These are phyloP conservation scores for Myxozyma melibiosi DNA, from an alignment of 805 yeast genomes.

Conservation along the genomic window DNA sequence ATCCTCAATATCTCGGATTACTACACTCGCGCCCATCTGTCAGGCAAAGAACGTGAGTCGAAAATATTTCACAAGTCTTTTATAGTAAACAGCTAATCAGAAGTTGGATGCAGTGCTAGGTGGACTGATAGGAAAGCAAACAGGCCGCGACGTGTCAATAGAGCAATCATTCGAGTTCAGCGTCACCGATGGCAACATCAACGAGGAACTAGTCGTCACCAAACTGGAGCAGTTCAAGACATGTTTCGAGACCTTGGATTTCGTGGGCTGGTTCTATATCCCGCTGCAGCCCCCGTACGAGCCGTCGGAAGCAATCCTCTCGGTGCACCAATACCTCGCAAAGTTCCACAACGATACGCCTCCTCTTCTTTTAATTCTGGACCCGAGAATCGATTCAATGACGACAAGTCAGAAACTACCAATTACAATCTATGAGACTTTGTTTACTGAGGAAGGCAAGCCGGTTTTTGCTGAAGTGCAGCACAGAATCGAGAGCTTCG, in stretches of 20 bases:
- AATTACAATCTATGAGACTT: slow-evolving; percentile 26
- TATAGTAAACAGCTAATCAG: background rate
- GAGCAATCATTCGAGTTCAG: slow-evolving; percentile 42
- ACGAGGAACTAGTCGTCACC: slow-evolving; percentile 33
- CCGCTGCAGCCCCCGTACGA: slow-evolving; percentile 33
- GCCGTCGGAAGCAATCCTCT: slow-evolving; percentile 24
- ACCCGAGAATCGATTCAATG: slow-evolving; percentile 5
- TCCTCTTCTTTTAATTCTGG: slow-evolving; percentile 24
- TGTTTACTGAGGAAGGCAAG: slow-evolving; percentile 19
- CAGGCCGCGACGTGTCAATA: slow-evolving; percentile 38
- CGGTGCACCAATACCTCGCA: slow-evolving; percentile 24
- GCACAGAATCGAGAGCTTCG: slow-evolving; percentile 26
- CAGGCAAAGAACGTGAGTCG: slow-evolving; percentile 31
- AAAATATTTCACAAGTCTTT: background rate
- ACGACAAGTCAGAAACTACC: slow-evolving; percentile 20
- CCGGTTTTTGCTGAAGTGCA: slow-evolving; percentile 23
- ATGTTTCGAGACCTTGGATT: slow-evolving; percentile 40
- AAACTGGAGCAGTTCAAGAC: slow-evolving; percentile 38
- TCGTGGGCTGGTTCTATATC: slow-evolving; percentile 43
- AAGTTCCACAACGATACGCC: slow-evolving; percentile 31
- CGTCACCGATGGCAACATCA: slow-evolving; percentile 31
- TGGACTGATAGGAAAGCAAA: slow-evolving; percentile 41
- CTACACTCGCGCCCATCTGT: slow-evolving; percentile 37
- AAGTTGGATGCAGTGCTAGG: slow-evolving; percentile 37
- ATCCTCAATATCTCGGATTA: slow-evolving; percentile 43